phyloP scores from a whole-genome alignment of 1,139 yeast species.

The Yamadazyma jaroonii region DNA sequence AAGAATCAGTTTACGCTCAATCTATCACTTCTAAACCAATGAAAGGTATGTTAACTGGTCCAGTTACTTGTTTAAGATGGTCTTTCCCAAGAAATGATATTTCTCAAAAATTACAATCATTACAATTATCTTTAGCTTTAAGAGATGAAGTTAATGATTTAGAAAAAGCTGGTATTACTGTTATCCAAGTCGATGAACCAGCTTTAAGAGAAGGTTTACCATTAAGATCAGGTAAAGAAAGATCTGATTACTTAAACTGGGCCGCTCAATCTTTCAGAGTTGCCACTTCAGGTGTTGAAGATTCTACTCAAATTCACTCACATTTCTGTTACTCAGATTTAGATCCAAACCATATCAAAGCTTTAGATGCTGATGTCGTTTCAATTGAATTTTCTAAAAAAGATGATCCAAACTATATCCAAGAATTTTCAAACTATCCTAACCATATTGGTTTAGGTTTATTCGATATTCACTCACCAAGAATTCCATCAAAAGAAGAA shows the following conservation, averaged over 20 bases:
- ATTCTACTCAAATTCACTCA: constrained; percentile 97
- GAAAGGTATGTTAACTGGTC: constrained; percentile 99
- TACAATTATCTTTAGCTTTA: constrained; percentile 95
- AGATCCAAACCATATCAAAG: constrained; percentile 99
- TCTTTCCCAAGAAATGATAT: constrained; percentile 99
- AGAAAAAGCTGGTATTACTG: constrained; percentile 97
- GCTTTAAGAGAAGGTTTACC: constrained; percentile 99
- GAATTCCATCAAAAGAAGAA: constrained; percentile 97
- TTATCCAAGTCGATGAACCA: constrained; percentile 99
- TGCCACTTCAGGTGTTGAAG: constrained; percentile 96
- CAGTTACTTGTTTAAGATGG: constrained; percentile 99
- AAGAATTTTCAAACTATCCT: constrained; percentile 97
- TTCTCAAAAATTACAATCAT: constrained; percentile 90
- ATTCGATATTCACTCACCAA: constrained; percentile 99
- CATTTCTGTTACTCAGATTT: constrained; percentile 99
- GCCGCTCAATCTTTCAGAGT: constrained; percentile 99
- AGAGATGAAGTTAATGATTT: constrained; percentile 98
- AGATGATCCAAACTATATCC: constrained; percentile 97
- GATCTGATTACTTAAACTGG: constrained; percentile 96
- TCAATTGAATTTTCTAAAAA: constrained; percentile 99
- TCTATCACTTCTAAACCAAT: constrained; percentile 91
- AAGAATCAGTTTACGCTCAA: constrained; percentile 99
- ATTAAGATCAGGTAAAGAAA: constrained; percentile 95
- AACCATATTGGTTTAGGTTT: constrained; percentile 99
- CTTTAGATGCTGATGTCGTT: constrained; percentile 98